Percentiles rank a stretch among this genome's conserved stretches.
phyloP scores from a whole-genome alignment of 495 filamentous ascomycete genomes.

The Hypoxylon lenormandii region DNA sequence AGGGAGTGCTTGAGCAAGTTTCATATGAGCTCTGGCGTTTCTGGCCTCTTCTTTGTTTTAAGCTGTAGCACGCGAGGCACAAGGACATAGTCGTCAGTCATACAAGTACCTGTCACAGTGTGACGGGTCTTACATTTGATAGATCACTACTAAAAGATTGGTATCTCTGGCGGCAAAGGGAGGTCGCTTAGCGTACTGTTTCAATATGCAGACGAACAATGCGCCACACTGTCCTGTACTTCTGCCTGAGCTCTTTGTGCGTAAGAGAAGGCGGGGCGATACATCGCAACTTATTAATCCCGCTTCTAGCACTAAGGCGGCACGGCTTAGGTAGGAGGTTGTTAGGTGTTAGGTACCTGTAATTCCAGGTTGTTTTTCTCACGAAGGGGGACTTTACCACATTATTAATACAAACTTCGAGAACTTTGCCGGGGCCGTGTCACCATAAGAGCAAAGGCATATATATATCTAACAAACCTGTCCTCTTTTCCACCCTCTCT shows the following conservation, averaged over 20 bases:
- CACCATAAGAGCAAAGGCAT: constrained; percentile 14
- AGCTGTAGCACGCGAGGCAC: constrained; percentile 30
- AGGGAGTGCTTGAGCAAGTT: constrained; percentile 50
- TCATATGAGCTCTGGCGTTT: constrained; percentile 27
- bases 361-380: too few species aligned
- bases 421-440: constrained; percentile 27
- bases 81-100: constrained; percentile 9
- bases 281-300: constrained; percentile 18
- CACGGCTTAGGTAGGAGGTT: too few species aligned
- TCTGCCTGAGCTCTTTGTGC: constrained; percentile 29
- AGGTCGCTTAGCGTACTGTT: background rate
- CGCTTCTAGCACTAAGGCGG: background rate
- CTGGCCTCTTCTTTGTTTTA: constrained; percentile 28
- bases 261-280: constrained; percentile 31
- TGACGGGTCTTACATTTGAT: background rate
- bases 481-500: constrained; percentile 7
- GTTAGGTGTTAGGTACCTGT: too few species aligned
- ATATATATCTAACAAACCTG: constrained; percentile 22
- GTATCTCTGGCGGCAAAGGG: too few species aligned
- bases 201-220: constrained; percentile 18
- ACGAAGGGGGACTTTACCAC: constrained; percentile 15
- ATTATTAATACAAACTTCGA: constrained; percentile 45
- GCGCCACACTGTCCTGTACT: constrained; percentile 46
- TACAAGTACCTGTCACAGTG: constrained; percentile 3
- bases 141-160: background rate